Evolutionary conservation across 1,139 yeast species (phyloP).

Genomic region (Zygoascus meyerae): DNA sequence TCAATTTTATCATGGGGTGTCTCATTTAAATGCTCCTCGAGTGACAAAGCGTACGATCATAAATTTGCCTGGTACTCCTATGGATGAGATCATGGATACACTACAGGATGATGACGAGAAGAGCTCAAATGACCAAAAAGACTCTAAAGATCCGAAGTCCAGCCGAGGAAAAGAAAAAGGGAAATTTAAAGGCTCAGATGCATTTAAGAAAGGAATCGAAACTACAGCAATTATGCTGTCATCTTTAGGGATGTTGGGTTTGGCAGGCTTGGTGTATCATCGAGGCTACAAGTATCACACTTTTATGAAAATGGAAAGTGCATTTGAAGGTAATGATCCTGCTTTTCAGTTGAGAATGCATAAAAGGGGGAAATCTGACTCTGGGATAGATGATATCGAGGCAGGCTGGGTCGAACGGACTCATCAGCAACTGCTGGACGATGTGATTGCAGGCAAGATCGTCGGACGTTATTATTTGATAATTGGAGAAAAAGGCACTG

Average conservation of each 20-base stretch:
- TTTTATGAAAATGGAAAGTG: constrained; percentile 55
- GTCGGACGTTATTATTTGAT: constrained; percentile 65
- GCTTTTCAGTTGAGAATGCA: constrained; percentile 56
- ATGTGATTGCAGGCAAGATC: constrained; percentile 56
- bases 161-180: neutral
- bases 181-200: constrained; percentile 14
- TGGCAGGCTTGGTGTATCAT: constrained; percentile 70
- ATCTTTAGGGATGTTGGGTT: constrained; percentile 63
- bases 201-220: constrained; percentile 54
- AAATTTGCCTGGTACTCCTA: constrained; percentile 6
- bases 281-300: constrained; percentile 55
- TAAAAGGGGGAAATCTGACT: constrained; percentile 33
- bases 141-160: constrained; percentile 1
- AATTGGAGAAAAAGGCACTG: constrained; percentile 84
- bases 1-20: neutral
- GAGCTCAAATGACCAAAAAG: neutral
- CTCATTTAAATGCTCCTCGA: neutral
- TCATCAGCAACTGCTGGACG: constrained; percentile 61
- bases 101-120: constrained; percentile 2
- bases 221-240: constrained; percentile 71
- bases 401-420: constrained; percentile 52
- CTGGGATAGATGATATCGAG: constrained; percentile 27
- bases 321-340: constrained; percentile 66
- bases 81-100: constrained; percentile 7
- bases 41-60: neutral